Conservation (phyloP, 352 stramenopile genomes). For the Phytophthora melonis region DNA sequence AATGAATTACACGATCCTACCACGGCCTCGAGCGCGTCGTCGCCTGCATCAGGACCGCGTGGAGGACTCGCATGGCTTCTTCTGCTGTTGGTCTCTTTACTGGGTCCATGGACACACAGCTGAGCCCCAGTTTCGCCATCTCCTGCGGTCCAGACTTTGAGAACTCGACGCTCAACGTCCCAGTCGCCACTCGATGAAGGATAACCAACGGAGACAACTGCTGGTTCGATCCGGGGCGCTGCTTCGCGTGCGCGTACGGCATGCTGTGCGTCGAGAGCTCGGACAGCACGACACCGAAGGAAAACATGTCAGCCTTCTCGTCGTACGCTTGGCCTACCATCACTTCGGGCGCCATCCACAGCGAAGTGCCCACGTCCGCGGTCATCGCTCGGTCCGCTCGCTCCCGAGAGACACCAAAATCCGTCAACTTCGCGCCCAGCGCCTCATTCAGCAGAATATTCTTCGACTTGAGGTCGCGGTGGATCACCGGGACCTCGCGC, state of each 20-base stretch:
- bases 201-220: slow-evolving; percentile 41
- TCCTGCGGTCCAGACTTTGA: slow-evolving; percentile 14
- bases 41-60: slow-evolving; percentile 19
- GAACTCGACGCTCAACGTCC: slow-evolving; percentile 34
- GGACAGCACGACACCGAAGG: slow-evolving; percentile 44
- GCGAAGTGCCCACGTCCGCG: slow-evolving; percentile 26
- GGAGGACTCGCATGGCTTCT: slow-evolving; percentile 19
- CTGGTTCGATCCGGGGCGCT: slow-evolving; percentile 26
- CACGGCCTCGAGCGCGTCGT: background rate
- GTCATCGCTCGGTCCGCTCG: slow-evolving; percentile 31
- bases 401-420: slow-evolving; percentile 62
- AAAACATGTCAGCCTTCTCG: slow-evolving; percentile 45
- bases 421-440: slow-evolving; percentile 62
- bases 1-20: background rate
- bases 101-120: slow-evolving; percentile 42
- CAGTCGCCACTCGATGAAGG: slow-evolving; percentile 43
- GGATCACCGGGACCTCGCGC: slow-evolving; percentile 39
- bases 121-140: slow-evolving; percentile 28
- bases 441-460: slow-evolving; percentile 40
- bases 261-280: slow-evolving; percentile 42
- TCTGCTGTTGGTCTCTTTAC: slow-evolving; percentile 26
- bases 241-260: slow-evolving; percentile 33
- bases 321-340: slow-evolving; percentile 40
- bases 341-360: slow-evolving; percentile 24
- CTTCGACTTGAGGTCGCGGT: slow-evolving; percentile 24